Evolutionary conservation across 805 yeast genomes (phyloP), one percentile per base, ranked within the genome.

Genomic region (Yarrowia sp.): DNA sequence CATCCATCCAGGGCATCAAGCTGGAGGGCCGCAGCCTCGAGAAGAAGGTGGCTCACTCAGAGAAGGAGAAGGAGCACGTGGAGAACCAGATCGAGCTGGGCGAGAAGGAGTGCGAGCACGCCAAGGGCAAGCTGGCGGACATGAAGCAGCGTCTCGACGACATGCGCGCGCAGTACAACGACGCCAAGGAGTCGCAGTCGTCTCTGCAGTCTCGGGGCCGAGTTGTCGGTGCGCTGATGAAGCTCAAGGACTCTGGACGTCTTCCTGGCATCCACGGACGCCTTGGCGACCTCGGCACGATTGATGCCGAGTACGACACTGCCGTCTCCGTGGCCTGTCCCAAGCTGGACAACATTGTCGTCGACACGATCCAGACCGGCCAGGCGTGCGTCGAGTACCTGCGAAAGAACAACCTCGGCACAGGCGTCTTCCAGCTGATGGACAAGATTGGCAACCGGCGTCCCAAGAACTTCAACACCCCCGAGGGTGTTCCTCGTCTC

Each of bases 281-380:
- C 65, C 76, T 94, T 14, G 99, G 99, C 16, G 96, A 90, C 67
- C 76, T 94, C 46, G 99, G 97, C n/a, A 80, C 81, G 1, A 94
- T 94, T 65, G 97, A 90, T 71, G 89, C 87, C 66, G 81, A 83
- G 68, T 94, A 88, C 71, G 98, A 96, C 73, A 82, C 91, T 59
- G 99, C 99, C 0, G 84, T 94, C 8, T 91, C 98, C 0, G 94
- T 98, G 0, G 98, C 97, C 0, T 90, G 94, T 66, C 91, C 96
- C 1, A 85, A 92, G 8, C 77, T 94, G 63, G 96, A 93, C 71
- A 93, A 96, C 65, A 84, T 91, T 80, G 98, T 94, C 16, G 98
- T 94, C 2, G 97, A 91, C 51, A 80, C 83, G 4, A 84, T 85
- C 2, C 83, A 81, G 60, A 82, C 84, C 59, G 96, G 90, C 6